phyloP scores from a whole-genome alignment of 495 filamentous ascomycete species.

The Aspergillus sparsus region DNA sequence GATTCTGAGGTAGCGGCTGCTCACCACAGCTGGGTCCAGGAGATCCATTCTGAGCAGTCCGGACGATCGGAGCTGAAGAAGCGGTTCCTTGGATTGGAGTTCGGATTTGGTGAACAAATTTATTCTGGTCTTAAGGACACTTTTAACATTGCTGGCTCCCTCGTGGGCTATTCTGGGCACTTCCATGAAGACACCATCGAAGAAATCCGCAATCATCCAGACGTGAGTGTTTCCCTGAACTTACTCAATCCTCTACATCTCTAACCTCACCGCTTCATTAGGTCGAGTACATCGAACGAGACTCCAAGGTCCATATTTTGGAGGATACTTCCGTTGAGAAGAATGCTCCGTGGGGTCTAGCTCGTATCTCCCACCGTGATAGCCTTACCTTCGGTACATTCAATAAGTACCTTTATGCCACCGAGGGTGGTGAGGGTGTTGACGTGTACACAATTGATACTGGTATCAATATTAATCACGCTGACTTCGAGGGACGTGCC shows the following conservation, averaged over 20 bases:
- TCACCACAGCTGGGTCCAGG: conserved; percentile 92
- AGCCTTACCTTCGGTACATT: conserved; percentile 83
- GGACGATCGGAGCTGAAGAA: conserved; percentile 83
- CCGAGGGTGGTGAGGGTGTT: conserved; percentile 92
- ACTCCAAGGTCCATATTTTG: conserved; percentile 86
- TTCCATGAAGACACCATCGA: conserved; percentile 93
- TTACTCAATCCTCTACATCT: background rate
- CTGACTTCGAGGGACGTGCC: conserved; percentile 96
- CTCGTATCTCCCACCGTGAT: conserved; percentile 94
- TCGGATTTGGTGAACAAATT: conserved; percentile 66
- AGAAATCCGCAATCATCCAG: conserved; percentile 90
- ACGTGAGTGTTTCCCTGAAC: conserved; percentile 67
- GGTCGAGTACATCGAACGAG: conserved; percentile 96
- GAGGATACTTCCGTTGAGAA: conserved; percentile 63
- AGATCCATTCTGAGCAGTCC: conserved; percentile 58
- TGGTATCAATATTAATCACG: conserved; percentile 88
- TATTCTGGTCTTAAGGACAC: conserved; percentile 93
- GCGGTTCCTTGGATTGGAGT: conserved; percentile 61
- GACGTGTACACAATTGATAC: conserved; percentile 99
- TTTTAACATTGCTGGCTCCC: conserved; percentile 79
- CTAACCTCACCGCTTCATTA: conserved; percentile 34
- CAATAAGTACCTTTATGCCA: conserved; percentile 96
- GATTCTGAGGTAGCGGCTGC: conserved; percentile 60
- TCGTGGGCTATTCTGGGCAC: conserved; percentile 92
- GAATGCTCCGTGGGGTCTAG: conserved; percentile 95